These are phyloP conservation scores for Dothistroma pini DNA, from an alignment of 2,329 filamentous ascomycete species.

Conservation along the genomic window DNA sequence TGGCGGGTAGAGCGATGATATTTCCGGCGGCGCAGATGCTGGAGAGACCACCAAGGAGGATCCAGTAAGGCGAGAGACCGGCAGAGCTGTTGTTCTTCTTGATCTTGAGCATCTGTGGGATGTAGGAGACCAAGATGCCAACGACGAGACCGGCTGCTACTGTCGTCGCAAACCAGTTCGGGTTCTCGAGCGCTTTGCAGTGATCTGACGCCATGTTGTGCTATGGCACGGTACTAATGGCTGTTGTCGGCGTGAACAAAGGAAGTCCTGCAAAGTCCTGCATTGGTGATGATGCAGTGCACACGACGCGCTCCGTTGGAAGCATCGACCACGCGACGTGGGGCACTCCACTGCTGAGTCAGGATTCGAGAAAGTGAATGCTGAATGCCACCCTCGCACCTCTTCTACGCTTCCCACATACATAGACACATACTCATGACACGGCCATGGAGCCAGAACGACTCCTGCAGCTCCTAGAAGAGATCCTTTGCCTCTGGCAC, in stretches of 20 bases:
- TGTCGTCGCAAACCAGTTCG: constrained; percentile 26
- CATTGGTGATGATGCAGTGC: not conserved
- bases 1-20: constrained; percentile 82
- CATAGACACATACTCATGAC: not conserved
- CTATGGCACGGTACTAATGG: constrained; percentile 4
- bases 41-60: constrained; percentile 88
- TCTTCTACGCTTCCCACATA: not conserved
- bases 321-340: not conserved
- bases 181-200: constrained; percentile 29
- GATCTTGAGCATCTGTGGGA: constrained; percentile 92
- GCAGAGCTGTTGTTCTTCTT: constrained; percentile 80
- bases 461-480: constrained; percentile 24
- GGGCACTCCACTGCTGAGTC: not conserved
- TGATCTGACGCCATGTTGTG: constrained; percentile 16
- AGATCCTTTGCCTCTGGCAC: constrained; percentile 35
- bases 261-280: too few species aligned
- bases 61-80: constrained; percentile 92
- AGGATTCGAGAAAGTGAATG: not conserved
- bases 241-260: not conserved
- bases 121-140: constrained; percentile 86
- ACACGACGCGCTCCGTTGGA: not conserved
- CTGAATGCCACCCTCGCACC: too few species aligned
- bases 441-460: constrained; percentile 15
- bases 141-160: constrained; percentile 63
- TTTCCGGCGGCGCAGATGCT: constrained; percentile 84